Evolutionary conservation across 495 filamentous ascomycete species (phyloP).

Genomic region (Ramalina intermedia): DNA sequence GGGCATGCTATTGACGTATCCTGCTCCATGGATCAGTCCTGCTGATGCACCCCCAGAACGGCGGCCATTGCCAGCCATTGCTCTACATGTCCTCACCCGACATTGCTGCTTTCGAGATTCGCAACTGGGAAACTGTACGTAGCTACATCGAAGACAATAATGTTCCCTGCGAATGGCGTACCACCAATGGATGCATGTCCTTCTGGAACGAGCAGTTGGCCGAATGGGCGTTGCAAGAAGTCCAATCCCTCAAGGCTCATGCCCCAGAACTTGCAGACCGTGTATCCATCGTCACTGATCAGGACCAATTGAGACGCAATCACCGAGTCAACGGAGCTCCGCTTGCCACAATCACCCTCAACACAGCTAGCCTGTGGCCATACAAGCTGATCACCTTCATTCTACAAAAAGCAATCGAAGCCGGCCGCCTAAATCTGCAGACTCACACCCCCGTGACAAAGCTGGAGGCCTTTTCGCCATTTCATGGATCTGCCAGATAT

Average conservation of each 20-base stretch:
- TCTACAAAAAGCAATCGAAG: conserved; percentile 38
- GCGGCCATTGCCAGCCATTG: conserved; percentile 58
- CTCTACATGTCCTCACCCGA: conserved; percentile 35
- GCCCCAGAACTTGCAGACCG: conserved; percentile 34
- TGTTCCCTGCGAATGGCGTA: conserved; percentile 49
- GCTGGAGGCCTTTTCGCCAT: conserved; percentile 1
- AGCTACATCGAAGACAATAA: conserved; percentile 32
- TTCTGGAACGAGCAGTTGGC: conserved; percentile 37
- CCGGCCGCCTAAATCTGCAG: conserved; percentile 49
- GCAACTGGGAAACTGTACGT: conserved; percentile 38
- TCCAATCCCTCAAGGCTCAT: conserved; percentile 26
- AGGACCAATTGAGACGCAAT: conserved; percentile 15
- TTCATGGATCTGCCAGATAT: conserved; percentile 19
- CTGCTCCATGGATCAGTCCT: background rate
- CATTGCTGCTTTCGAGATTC: conserved; percentile 49
- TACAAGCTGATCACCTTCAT: conserved; percentile 63
- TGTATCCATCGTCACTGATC: conserved; percentile 17
- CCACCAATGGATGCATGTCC: conserved; percentile 35
- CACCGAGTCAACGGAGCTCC: conserved; percentile 28
- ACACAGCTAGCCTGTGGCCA: conserved; percentile 50
- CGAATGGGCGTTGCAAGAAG: conserved; percentile 24
- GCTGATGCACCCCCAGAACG: conserved; percentile 33
- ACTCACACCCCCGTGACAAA: conserved; percentile 52
- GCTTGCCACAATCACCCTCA: conserved; percentile 27
- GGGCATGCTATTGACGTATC: conserved; percentile 16